phyloP scores from a whole-genome alignment of 2,329 filamentous ascomycete species.

The Diplodia intermedia region DNA sequence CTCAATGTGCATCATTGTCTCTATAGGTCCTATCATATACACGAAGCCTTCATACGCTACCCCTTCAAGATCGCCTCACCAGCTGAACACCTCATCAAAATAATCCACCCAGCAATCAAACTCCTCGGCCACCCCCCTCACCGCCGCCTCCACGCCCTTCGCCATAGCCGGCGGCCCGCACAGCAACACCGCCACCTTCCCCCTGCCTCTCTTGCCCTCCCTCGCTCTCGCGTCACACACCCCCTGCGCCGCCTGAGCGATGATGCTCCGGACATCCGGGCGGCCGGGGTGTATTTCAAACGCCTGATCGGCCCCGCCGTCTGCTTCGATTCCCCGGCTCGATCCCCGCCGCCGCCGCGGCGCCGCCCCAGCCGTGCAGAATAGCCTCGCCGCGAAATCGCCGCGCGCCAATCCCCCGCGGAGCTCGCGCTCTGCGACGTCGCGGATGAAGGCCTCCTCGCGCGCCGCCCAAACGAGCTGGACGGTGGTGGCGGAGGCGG shows the following conservation, averaged over 20 bases:
- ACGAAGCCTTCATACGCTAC: not conserved
- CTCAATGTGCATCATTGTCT: not conserved
- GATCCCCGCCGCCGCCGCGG: not conserved
- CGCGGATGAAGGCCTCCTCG: constrained; percentile 42
- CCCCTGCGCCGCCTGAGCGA: constrained; percentile 43
- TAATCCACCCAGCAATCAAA: constrained; percentile 50
- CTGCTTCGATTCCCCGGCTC: no score
- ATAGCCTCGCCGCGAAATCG: constrained; percentile 37
- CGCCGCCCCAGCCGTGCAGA: constrained; percentile 1
- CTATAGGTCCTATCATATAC: not conserved
- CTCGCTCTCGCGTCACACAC: constrained; percentile 34
- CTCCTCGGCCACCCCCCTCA: constrained; percentile 46
- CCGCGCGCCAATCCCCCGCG: constrained; percentile 38
- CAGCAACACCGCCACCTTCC: constrained; percentile 50
- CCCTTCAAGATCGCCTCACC: constrained; percentile 41
- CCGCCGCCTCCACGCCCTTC: constrained; percentile 52
- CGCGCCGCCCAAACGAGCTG: constrained; percentile 48
- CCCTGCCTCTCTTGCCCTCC: constrained; percentile 38
- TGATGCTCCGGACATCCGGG: constrained; percentile 49
- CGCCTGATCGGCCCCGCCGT: not conserved
- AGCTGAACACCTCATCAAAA: constrained; percentile 58
- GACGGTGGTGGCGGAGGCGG: constrained; percentile 28
- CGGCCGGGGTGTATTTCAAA: constrained; percentile 39
- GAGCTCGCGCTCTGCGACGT: constrained; percentile 40
- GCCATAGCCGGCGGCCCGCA: constrained; percentile 57